A percentile compares a stretch with the other conserved stretches of the same genome.
These are phyloP conservation scores for Filobasidium uniguttulatum DNA, from an alignment of 1,284 basidiomycete species.

Conservation along the genomic window DNA sequence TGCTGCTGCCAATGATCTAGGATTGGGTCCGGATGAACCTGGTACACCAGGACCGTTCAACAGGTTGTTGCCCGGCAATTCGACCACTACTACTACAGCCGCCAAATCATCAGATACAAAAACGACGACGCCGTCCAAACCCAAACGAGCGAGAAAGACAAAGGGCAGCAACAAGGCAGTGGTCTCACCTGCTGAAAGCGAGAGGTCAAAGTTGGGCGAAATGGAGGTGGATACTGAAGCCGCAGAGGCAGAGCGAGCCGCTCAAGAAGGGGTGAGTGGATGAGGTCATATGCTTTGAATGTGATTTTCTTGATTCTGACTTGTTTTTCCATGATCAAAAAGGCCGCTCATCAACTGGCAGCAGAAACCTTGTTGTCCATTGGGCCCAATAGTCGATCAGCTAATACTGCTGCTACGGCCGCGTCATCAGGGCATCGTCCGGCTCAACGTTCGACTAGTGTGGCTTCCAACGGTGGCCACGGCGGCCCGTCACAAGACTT, in stretches of 20 bases:
- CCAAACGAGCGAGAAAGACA: neutral
- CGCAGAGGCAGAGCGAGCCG: conserved; percentile 9
- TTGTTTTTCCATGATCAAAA: too few species aligned
- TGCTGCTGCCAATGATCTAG: conserved; percentile 1
- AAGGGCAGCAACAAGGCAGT: neutral
- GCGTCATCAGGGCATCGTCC: neutral
- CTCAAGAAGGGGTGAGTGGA: conserved; percentile 12
- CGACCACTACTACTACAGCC: neutral
- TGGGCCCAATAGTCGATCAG: conserved; percentile 23
- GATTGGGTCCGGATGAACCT: neutral
- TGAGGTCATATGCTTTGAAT: neutral
- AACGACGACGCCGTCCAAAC: neutral
- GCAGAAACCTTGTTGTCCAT: conserved; percentile 35
- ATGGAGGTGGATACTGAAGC: neutral
- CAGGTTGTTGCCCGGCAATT: neutral
- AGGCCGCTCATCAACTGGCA: conserved; percentile 35
- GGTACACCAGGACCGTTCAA: neutral
- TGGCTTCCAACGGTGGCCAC: neutral
- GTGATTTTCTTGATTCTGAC: neutral
- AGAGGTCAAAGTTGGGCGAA: conserved; percentile 9
- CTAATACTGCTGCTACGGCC: conserved; percentile 9
- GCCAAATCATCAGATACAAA: neutral
- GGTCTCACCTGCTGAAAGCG: conserved; percentile 1
- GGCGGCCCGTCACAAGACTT: neutral
- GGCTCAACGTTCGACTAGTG: neutral